Evolutionary conservation across 2,329 filamentous ascomycete species (phyloP), one percentile per base, ranked within the genome.

Genomic region (Fusarium sp.): DNA sequence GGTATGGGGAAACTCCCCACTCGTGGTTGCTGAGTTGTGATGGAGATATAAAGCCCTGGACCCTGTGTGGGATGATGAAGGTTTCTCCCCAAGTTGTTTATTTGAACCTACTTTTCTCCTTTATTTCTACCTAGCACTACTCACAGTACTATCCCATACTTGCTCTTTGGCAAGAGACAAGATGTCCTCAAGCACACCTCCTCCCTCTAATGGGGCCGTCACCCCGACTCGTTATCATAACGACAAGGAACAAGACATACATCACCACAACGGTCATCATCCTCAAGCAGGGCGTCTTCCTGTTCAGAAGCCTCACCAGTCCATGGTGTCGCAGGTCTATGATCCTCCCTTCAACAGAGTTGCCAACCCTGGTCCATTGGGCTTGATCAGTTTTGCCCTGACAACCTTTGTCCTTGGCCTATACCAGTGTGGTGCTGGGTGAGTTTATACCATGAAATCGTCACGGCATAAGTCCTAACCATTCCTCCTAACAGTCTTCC

Each of bases 321-420:
- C 76, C 57, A 80, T 71, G 61, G 72, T 80, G 27, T 81, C 79
- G 12, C 79, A 81, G 62, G 79, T 81, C 37, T 71, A 72, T 30
- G 69, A 80, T 47, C 78, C 79, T 52, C 68, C 70, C 2, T 76
- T 79, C 60, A 75, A 76, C 78, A 87, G 85, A 66, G 83, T 88
- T 74, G 88, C 83, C 76, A 90, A 90, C 77, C 88, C 88, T 48
- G 87, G 87, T 62, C 88, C 88, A 10, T 82, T 90, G 23, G 88
- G 88, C 60, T 83, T 90, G 48, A 85, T 88, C 53, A 88, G 87
- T 80, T 91, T 92, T 79, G 88, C 89, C n/a, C 76, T 90, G 68
- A 91, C 90, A 10, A 91, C 89, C 10, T 90, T 91, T 74, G 83
- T 89, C 13, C 83, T 91, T 37, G 84, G 83, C 28, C 74, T 87